Base-by-base conservation (phyloP, 345 rosid species). In the Populus nigra region DNA sequence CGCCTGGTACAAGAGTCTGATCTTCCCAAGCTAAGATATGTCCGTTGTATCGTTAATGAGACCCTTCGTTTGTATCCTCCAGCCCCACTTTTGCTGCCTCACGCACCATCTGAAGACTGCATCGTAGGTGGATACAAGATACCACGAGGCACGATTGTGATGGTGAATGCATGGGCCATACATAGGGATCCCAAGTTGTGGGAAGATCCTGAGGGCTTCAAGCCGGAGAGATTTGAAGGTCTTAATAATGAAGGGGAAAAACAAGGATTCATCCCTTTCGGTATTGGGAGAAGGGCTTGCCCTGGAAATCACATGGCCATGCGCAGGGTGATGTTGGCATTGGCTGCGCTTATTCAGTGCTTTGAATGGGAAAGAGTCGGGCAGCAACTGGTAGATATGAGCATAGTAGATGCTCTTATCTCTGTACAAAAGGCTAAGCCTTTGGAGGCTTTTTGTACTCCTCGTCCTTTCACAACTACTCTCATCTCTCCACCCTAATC, bases 151-250 rank as follows among this genome's bases (percentile, higher is more conserved):
- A 78, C 86, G 4, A 69, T 75, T 84, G 36, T 81, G 68, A 45
- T 33, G 36, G 36, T 33, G 36, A 33, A 33, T 4, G 36, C 36
- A 33, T 33, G 36, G 36, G 36, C 36, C 65, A 75, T 81, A 23
- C 76, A 78, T 22, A 78, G 86, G 43, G 89, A 86, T n/a, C 84
- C 84, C 23, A 78, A 66, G 53, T 50, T 78, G 8, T 84, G 87
- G 89, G 78, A 7, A 31, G 82, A 82, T 18, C 79, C 87, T 3
- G 7, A 12, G 8, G 39, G 36, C 3, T 84, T 86, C 43, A 75
- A n/a, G 67, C 88, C 88, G 7, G 87, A 86, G 82, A 82, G 89
- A 76, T 86, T 81, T 41, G 79, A 82, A 68, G 65, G 43, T 39
- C 8, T 39, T 39, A 39, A 39, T 39, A 39, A 39, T 39, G 77